Evolutionary conservation across 2,329 filamentous ascomycete species (phyloP), one percentile per base, ranked within the genome.

Genomic region (Penicillium sp.): DNA sequence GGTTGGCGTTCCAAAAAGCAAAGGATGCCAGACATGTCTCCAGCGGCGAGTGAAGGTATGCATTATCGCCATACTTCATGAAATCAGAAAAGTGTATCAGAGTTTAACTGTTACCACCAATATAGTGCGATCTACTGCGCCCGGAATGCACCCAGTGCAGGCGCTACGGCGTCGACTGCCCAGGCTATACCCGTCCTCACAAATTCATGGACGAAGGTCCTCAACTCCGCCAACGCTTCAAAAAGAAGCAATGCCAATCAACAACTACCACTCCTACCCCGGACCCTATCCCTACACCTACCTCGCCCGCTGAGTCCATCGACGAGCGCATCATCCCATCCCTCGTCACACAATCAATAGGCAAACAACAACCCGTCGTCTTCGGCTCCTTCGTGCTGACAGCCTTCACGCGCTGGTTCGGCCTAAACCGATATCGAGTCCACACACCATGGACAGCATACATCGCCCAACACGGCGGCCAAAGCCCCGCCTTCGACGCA

Each of bases 1-100:
- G 73, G 73, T 75, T 39, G 73, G 73, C 22, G 67, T 75, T 41
- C 73, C 73, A 37, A 66, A 72, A 53, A 75, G 73, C 60, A 74
- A 73, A 67, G 73, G 72, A 50, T 76, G 73, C 61, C 63, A 68
- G 46, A 71, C 66, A 39, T 76, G 73, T 60, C 69, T 74, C 31
- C 65, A 71, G 56, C 67, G 73, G 33, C 67, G 73, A 27, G 70
- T 76, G 44, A 73, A 67, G 61, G 68, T 70, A 49, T 14, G 58
- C 49, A 22, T 49, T 6, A 31, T 49, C 22, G 2, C 35, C 10
- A 13, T 18, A 19, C n/a, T 9, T 13, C 9, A 19, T n/a, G 13
- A n/a, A 31, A 43, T 11, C 36, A 39, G 35, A 39, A 19, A 27
- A 47, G 31, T 36, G 41, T 11, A 22, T 22, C 31, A 31, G 31